Base-by-base conservation (phyloP, 768 basidiomycete genomes). In the Termitomyces sp. region DNA sequence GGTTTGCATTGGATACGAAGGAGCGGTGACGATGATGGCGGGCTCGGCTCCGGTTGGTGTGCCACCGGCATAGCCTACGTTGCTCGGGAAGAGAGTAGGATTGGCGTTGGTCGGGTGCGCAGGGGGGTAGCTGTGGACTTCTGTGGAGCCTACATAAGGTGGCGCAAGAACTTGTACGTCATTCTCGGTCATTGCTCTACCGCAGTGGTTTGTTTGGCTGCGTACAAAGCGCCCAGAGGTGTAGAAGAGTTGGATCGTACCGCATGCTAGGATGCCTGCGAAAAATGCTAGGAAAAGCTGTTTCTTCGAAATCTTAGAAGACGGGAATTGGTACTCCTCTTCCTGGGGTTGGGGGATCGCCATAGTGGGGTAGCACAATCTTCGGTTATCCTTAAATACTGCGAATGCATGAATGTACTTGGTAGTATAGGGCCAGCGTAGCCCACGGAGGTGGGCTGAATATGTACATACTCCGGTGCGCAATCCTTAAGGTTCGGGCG, bases 31-130 rank as follows among this genome's bases (percentile, higher is more conserved):
- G 36, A 93, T 82, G 38, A 91, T 74, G 2, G 79, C 90, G 1
- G 91, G 79, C 67, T 92, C 91, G 7, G 87, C 91, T n/a, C 91
- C 91, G 0, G 91, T 94, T 0, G 90, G 89, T 0, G 91, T 94
- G 24, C 77, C 79, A 13, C 92, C 92, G 3, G 88, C 78, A 69
- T 93, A 86, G 42, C 92, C 92, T 4, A 94, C 86, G 66, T 85
- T 67, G 38, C 90, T 82, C 4, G 92, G 92, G 72, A 94, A 94
- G 32, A 90, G 66, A 0, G 87, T 83, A 0, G 92, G 89, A 65
- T 81, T 81, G 8, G 76, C 79, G 65, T 94, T 94, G n/a, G 90
- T 92, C n/a, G 0, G 92, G 90, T 7, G 82, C 0, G 84, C 65
- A 0, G 92, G 92, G 7, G 92, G 92, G 71, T 83, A 92, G 28